These are phyloP conservation scores for Pythium dissimile DNA, from an alignment of 352 stramenopile species.

Conservation along the genomic window DNA sequence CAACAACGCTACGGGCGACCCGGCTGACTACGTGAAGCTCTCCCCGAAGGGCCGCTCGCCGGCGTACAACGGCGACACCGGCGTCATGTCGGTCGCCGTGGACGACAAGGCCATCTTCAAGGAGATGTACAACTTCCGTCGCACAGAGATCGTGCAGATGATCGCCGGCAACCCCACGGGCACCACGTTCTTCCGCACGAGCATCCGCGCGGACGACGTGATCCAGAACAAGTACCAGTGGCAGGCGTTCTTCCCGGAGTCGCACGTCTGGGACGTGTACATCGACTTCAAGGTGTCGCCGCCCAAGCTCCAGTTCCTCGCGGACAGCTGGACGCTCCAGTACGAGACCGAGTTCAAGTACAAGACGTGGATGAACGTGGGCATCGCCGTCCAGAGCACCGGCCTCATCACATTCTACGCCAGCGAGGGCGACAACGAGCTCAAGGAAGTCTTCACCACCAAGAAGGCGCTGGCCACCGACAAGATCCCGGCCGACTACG, in stretches of 20 bases:
- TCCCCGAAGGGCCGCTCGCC: slow-evolving; percentile 22
- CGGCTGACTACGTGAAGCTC: slow-evolving; percentile 31
- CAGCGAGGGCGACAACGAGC: slow-evolving; percentile 1
- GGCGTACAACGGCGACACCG: slow-evolving; percentile 31
- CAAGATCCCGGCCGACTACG: slow-evolving; percentile 7
- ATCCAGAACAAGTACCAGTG: slow-evolving; percentile 18
- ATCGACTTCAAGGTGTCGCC: slow-evolving; percentile 10
- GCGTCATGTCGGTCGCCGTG: slow-evolving; percentile 29
- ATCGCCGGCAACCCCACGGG: slow-evolving; percentile 25
- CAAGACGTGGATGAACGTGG: slow-evolving; percentile 11
- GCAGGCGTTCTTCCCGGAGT: slow-evolving; percentile 10
- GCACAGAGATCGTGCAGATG: slow-evolving; percentile 31
- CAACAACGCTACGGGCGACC: slow-evolving; percentile 26
- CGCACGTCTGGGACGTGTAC: slow-evolving; percentile 8
- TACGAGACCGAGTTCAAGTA: slow-evolving; percentile 13
- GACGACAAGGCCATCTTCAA: slow-evolving; percentile 28
- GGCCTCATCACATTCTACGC: slow-evolving; percentile 11
- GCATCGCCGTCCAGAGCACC: slow-evolving; percentile 3
- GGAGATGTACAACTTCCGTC: slow-evolving; percentile 24
- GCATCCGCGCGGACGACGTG: slow-evolving; percentile 8
- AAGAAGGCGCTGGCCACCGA: slow-evolving; percentile 5
- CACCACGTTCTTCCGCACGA: slow-evolving; percentile 35
- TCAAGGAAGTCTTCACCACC: slow-evolving; percentile 6
- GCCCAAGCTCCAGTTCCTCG: slow-evolving; percentile 11
- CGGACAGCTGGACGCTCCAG: slow-evolving; percentile 5